Conservation (phyloP, 352 stramenopile genomes). For the Phytophthora fragariae region DNA sequence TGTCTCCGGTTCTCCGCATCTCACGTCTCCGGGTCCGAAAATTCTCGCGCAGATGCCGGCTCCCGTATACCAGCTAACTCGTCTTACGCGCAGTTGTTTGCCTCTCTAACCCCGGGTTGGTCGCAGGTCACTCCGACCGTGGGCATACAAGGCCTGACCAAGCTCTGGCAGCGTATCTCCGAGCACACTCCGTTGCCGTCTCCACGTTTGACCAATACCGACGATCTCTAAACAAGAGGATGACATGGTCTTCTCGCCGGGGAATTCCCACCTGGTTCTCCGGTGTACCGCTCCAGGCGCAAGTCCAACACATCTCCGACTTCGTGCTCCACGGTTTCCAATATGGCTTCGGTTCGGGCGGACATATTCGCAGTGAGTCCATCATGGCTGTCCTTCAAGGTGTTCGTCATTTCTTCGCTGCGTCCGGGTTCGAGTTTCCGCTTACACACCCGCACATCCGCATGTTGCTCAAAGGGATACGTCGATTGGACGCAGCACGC, state of each 20-base stretch:
- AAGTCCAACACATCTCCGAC: slow-evolving; percentile 9
- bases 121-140: not conserved
- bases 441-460: no score
- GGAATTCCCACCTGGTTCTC: not conserved
- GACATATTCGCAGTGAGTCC: not conserved
- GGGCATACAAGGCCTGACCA: not conserved
- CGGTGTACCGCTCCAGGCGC: not conserved
- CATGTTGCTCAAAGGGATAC: no score
- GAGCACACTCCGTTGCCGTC: slow-evolving; percentile 10
- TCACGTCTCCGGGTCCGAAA: slow-evolving; percentile 5
- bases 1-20: slow-evolving; percentile 15
- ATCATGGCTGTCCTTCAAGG: slow-evolving; percentile 12
- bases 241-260: not conserved
- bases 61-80: slow-evolving; percentile 5
- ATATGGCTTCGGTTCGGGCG: not conserved
- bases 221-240: not conserved
- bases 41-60: slow-evolving; percentile 5
- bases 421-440: no score
- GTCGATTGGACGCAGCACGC: no score
- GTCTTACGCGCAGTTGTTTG: slow-evolving; percentile 3
- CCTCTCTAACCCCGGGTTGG: slow-evolving; percentile 12
- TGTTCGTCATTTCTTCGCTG: not conserved
- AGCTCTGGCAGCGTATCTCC: slow-evolving; percentile 20
- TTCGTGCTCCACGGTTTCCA: slow-evolving; percentile 18
- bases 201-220: slow-evolving; percentile 14